Evolutionary conservation across 441 rosid species (phyloP).

Genomic region (Populus hybrid): DNA sequence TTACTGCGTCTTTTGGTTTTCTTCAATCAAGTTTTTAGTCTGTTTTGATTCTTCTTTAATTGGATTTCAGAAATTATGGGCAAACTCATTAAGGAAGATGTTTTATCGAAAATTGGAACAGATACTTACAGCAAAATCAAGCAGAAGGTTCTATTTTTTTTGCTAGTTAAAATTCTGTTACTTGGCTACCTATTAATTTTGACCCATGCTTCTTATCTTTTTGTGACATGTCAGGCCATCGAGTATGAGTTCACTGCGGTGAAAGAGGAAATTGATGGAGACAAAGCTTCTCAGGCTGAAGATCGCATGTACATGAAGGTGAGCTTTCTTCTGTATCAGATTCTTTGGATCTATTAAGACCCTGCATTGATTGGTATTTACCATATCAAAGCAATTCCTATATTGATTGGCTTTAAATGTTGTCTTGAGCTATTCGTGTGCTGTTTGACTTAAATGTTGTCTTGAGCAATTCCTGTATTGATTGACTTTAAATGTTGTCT

Average conservation of each 20-base stretch:
- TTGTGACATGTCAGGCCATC: conserved; percentile 32
- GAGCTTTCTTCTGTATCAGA: conserved; percentile 3
- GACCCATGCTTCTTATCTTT: background rate
- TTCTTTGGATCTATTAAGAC: background rate
- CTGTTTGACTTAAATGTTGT: background rate
- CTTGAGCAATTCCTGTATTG: background rate
- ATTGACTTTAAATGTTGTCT: too few species aligned
- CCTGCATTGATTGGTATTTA: background rate
- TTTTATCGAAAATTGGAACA: conserved; percentile 52
- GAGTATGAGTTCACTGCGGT: conserved; percentile 56
- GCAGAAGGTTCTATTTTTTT: conserved; percentile 43
- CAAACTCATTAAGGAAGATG: conserved; percentile 70
- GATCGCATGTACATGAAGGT: conserved; percentile 81
- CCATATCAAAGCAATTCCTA: background rate
- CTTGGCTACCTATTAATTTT: background rate
- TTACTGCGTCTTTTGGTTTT: conserved; percentile 15
- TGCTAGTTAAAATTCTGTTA: conserved; percentile 11
- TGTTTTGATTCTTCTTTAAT: conserved; percentile 12
- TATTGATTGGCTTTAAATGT: background rate
- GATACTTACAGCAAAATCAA: conserved; percentile 60
- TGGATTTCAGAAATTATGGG: conserved; percentile 73
- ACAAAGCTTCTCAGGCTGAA: conserved; percentile 42
- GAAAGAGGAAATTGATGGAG: conserved; percentile 71
- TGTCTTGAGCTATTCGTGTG: background rate
- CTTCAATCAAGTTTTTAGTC: background rate